Base-by-base conservation (phyloP, 2,329 filamentous ascomycete genomes). In the Alternaria novae-zelandiae region DNA sequence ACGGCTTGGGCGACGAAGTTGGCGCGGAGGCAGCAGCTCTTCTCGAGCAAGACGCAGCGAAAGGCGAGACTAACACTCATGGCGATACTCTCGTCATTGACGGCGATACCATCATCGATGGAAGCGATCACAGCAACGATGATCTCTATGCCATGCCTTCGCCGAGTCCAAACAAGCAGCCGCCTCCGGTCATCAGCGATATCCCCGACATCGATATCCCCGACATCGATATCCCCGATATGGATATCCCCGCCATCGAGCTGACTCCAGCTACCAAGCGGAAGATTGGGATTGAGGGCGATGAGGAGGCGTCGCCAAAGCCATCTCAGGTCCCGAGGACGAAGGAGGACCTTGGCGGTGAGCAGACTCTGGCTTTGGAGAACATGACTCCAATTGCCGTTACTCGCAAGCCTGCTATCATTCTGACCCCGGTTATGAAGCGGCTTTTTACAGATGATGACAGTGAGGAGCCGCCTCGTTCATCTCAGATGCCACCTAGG, bases 221-320 rank as follows among this genome's bases (percentile, higher is more conserved):
- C 30, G 30, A 21, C 6, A 30, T 13, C 5, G 28, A 30, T 0
- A 30, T 13, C 12, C 30, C 30, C 30, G 30, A 36, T 7, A 1
- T 15, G 6, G 47, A 30, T 0, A 30, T 50, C 3, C 26, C 26
- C 4, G 8, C 26, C 4, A 50, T 50, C 6, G n/a, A 28, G 10
- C 9, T 21, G 11, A 47, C 20, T 25, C 12, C 21, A 25, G 23
- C 21, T 25, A 47, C 45, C 2, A 49, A 49, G 23, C 45, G 45
- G 15, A 49, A 49, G 15, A 6, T 28, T 3, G 2, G 1, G 15
- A 1, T 3, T 0, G 36, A 36, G 0, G 13, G 5, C 15, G 15
- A 49, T 3, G 15, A 10, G 1, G 45, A 47, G 17, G 45, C 0
- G 1, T 49, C 45, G 2, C 15, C 23, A 0, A 49, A 4, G 45